Percentiles rank a stretch among this genome's conserved stretches.
These are phyloP conservation scores for Phytophthora boehmeriae DNA, from an alignment of 352 stramenopile species.

Conservation along the genomic window DNA sequence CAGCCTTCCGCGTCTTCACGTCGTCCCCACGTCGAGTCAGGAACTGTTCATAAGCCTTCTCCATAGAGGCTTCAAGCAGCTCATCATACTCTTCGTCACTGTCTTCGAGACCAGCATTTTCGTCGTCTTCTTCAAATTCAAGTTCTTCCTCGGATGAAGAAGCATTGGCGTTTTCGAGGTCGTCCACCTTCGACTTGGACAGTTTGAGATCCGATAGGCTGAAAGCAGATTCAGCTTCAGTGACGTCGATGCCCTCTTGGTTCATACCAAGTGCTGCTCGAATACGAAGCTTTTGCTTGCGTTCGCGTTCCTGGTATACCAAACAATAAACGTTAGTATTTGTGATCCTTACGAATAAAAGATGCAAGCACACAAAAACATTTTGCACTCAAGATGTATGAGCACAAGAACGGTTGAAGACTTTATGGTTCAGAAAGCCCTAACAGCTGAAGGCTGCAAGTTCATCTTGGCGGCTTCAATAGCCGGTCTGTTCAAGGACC, in stretches of 20 bases:
- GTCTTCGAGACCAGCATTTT: constrained; percentile 42
- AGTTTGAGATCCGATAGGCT: constrained; percentile 81
- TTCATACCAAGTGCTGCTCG: constrained; percentile 85
- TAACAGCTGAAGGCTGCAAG: constrained; percentile 93
- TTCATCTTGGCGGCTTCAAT: constrained; percentile 89
- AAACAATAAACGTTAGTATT: constrained; percentile 16
- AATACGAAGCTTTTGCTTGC: constrained; percentile 85
- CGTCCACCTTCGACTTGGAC: constrained; percentile 78
- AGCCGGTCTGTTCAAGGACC: constrained; percentile 93
- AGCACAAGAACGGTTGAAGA: constrained; percentile 91
- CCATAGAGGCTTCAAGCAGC: constrained; percentile 82
- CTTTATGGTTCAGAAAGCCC: constrained; percentile 67
- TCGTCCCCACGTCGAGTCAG: constrained; percentile 75
- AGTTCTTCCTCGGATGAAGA: constrained; percentile 51
- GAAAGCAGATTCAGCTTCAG: constrained; percentile 81
- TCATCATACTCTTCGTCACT: constrained; percentile 84
- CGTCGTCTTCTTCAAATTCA: constrained; percentile 40
- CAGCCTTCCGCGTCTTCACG: constrained; percentile 83
- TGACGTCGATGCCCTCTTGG: constrained; percentile 81
- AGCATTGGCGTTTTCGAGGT: constrained; percentile 70
- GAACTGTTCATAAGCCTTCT: constrained; percentile 87
- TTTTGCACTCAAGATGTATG: constrained; percentile 59
- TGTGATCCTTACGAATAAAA: background rate
- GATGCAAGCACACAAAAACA: constrained; percentile 22
- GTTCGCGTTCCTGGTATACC: constrained; percentile 67